These are phyloP conservation scores for Aspergillus intermedius DNA, from an alignment of 2,329 filamentous ascomycete genomes.

Conservation along the genomic window DNA sequence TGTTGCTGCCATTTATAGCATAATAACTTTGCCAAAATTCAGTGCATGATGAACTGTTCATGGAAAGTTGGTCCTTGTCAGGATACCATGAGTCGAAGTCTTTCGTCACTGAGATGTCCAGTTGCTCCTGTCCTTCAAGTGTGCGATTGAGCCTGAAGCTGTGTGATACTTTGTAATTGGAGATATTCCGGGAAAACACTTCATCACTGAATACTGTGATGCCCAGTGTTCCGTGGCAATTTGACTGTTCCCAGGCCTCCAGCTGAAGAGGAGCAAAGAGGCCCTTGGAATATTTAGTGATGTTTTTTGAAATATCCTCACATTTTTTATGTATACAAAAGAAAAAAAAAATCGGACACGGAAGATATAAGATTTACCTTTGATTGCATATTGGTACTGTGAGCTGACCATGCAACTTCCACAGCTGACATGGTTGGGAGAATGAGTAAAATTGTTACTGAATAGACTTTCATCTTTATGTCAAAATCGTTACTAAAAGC, in stretches of 20 bases:
- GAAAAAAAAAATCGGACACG: too few species aligned
- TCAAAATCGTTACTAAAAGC: too few species aligned
- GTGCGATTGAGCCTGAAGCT: constrained; percentile 7
- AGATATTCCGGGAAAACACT: constrained; percentile 5
- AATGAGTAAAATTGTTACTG: too few species aligned
- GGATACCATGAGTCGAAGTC: constrained; percentile 1
- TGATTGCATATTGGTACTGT: too few species aligned
- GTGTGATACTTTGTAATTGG: constrained; percentile 2
- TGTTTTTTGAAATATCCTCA: too few species aligned
- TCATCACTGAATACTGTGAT: constrained; percentile 1
- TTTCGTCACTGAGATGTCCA: constrained; percentile 5
- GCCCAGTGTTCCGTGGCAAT: constrained; percentile 1
- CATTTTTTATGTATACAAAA: too few species aligned
- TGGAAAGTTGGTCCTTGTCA: constrained; percentile 2
- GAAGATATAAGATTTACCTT: too few species aligned
- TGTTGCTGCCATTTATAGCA: constrained; percentile 2
- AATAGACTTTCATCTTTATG: too few species aligned
- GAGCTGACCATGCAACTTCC: too few species aligned
- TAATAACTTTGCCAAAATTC: constrained; percentile 6
- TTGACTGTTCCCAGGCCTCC: not conserved
- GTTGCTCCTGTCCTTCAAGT: constrained; percentile 5
- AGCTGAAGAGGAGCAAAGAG: not conserved
- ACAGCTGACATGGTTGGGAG: too few species aligned
- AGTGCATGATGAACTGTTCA: constrained; percentile 3
- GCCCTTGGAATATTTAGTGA: too few species aligned